Base-by-base conservation (phyloP, 1,284 basidiomycete genomes). In the Porogramme epimiltina region DNA sequence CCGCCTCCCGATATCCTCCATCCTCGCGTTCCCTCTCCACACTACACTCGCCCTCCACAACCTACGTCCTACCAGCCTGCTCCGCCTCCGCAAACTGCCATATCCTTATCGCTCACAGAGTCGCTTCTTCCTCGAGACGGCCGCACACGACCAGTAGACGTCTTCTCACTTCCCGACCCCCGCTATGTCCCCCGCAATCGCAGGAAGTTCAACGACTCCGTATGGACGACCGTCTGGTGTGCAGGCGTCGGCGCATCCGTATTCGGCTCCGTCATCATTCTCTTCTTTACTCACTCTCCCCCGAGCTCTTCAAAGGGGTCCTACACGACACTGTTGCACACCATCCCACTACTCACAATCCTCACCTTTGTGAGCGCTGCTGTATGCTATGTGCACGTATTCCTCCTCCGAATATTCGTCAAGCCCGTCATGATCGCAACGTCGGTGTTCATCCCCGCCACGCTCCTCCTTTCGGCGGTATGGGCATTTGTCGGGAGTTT, bases 401-500 rank as follows among this genome's bases (percentile, higher is more conserved):
- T 87, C 50, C 76, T 94, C 23, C 71, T 95, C 47, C 82, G 85
- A 50, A 78, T 90, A 56, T 92, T 91, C 51, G 88, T 91, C 47
- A 83, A 87, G 52, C 89, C 92, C 19, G 91, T 93, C 28, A 85
- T 95, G 70, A 71, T 91, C 20, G 82, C 80, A 3, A 95, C 92
- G 0, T 86, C 87, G 1, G 78, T 91, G 20, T 86, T 88, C 60
- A 84, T 95, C 26, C 93, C 94, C 15, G 82, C 85, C 39, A 88
- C 89, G 0, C 76, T 96, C 25, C 82, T 91, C 61, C 74, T 93
- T 41, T 92, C 89, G 45, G 86, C 92, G 16, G 70, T 93, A 49
- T 95, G 92, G 88, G 91, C 92, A 1, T 91, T 96, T 62, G 80
- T 88, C 8, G 94, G 91, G 25, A 93, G 91, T 65, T 96, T 96